phyloP scores from a whole-genome alignment of 2,329 filamentous ascomycete genomes.

The Paecilomyces fulvus region DNA sequence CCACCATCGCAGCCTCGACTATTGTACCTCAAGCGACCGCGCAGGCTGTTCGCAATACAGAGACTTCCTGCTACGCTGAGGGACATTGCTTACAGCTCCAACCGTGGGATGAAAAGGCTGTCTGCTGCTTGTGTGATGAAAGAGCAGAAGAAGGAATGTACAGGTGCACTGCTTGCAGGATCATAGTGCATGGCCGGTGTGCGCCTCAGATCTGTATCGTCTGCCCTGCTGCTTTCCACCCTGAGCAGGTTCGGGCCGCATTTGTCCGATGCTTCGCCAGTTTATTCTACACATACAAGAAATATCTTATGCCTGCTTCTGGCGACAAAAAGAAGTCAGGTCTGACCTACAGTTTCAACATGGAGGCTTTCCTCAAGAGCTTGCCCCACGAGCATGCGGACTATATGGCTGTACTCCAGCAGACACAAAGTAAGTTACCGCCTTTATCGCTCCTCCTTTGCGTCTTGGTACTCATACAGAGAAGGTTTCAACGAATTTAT shows the following conservation, averaged over 20 bases:
- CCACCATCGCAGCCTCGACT: conserved; percentile 42
- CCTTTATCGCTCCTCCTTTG: neutral
- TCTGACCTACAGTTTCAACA: conserved; percentile 56
- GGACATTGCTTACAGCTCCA: conserved; percentile 42
- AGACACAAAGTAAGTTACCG: conserved; percentile 49
- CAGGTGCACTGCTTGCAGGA: conserved; percentile 40
- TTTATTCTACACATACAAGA: conserved; percentile 60
- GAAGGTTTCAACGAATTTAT: conserved; percentile 55
- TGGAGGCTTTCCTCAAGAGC: conserved; percentile 57
- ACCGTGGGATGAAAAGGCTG: conserved; percentile 34
- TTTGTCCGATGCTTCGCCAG: conserved; percentile 63
- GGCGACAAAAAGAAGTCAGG: conserved; percentile 56
- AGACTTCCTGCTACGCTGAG: conserved; percentile 38
- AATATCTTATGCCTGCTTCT: conserved; percentile 51
- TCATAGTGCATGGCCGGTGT: conserved; percentile 51
- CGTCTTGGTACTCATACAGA: conserved; percentile 15
- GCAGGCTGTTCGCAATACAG: conserved; percentile 32
- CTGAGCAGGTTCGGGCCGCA: conserved; percentile 58
- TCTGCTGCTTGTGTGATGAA: conserved; percentile 43
- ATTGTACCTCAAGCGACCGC: conserved; percentile 38
- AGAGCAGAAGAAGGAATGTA: conserved; percentile 52
- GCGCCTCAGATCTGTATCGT: conserved; percentile 53
- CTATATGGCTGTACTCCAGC: conserved; percentile 54
- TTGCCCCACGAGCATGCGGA: conserved; percentile 56
- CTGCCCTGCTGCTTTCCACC: conserved; percentile 58